Conservation (phyloP, 306 rosid species). For the Vigna hirtella region DNA sequence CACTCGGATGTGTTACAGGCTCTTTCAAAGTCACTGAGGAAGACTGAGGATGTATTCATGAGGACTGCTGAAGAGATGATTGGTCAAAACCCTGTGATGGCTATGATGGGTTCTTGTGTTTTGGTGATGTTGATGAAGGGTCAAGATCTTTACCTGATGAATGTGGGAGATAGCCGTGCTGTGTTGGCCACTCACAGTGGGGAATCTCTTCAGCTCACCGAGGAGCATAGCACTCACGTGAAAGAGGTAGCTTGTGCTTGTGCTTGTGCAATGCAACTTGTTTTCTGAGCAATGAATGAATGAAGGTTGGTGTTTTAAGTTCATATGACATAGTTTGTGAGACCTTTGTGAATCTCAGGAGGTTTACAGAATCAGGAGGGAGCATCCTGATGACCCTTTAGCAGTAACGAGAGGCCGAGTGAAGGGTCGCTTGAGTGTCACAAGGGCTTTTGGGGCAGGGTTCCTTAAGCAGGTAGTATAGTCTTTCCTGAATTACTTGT, state of each 20-base stretch:
- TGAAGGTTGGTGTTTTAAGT: conserved; percentile 17
- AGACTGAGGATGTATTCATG: conserved; percentile 67
- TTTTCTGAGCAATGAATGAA: conserved; percentile 4
- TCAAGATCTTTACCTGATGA: conserved; percentile 85
- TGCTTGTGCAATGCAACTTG: conserved; percentile 12
- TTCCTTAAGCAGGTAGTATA: conserved; percentile 81
- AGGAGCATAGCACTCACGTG: conserved; percentile 69
- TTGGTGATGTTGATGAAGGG: conserved; percentile 89
- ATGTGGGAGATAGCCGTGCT: conserved; percentile 87
- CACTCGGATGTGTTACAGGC: conserved; percentile 62
- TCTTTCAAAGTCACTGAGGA: conserved; percentile 68
- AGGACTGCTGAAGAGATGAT: conserved; percentile 59
- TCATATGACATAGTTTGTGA: conserved; percentile 14
- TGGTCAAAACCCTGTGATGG: conserved; percentile 67
- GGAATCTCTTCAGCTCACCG: conserved; percentile 67
- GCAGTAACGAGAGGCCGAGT: conserved; percentile 69
- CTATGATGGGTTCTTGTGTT: conserved; percentile 94
- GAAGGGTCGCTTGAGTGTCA: conserved; percentile 83
- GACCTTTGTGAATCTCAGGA: conserved; percentile 55
- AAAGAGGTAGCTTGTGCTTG: conserved; percentile 59
- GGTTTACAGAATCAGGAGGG: conserved; percentile 68
- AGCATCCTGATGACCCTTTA: conserved; percentile 74
- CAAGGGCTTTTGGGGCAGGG: conserved; percentile 90
- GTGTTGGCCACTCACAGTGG: conserved; percentile 59
- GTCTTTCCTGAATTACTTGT: conserved; percentile 2